Base-by-base conservation (phyloP, 2,329 filamentous ascomycete genomes). In the Botryotinia globosa region DNA sequence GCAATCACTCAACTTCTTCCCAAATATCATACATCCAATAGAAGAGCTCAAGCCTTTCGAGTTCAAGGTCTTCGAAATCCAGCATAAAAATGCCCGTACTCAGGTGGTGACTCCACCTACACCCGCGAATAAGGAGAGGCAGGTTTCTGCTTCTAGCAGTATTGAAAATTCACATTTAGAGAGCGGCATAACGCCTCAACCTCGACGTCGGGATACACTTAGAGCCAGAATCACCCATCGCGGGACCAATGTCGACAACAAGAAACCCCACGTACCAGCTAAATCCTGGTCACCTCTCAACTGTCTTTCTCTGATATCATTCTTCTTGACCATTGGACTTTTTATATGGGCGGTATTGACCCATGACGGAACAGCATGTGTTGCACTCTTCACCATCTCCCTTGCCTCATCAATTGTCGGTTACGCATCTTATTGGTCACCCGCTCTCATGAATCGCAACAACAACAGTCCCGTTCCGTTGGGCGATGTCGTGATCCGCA, bases 401-500 rank as follows among this genome's bases (percentile, higher is more conserved):
- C 72, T 85, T 16, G 85, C 87, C 3, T 87, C 86, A 29, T 86
- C 83, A 25, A 81, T 89, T 3, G 84, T 87, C 5, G 87, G 89
- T 34, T 85, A 86, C 73, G 88, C 88, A 14, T 87, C 86, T 4
- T 85, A 84, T 79, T 91, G 89, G 88, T 81, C 82, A 48, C 87
- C 88, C 0, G 81, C 85, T 16, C 82, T 90, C 32, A 87, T 85
- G 81, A 83, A 83, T 51, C 85, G 88, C 37, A 83, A 82, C 66
- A 83, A 85, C 70, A 84, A 79, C 10, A 83, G 84, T 44, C 79
- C 83, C 51, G 80, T 81, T 0, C 88, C 88, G 1, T 76, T 76
- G 3, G 88, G 88, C 2, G 88, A 90, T 74, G 84, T 91, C n/a
- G 84, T 90, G 42, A 89, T 90, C 72, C 84, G 86, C 42, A 90